Evolutionary conservation across 768 basidiomycete species (phyloP), one percentile per base, ranked within the genome.

Genomic region (Tricholoma flavovirens): DNA sequence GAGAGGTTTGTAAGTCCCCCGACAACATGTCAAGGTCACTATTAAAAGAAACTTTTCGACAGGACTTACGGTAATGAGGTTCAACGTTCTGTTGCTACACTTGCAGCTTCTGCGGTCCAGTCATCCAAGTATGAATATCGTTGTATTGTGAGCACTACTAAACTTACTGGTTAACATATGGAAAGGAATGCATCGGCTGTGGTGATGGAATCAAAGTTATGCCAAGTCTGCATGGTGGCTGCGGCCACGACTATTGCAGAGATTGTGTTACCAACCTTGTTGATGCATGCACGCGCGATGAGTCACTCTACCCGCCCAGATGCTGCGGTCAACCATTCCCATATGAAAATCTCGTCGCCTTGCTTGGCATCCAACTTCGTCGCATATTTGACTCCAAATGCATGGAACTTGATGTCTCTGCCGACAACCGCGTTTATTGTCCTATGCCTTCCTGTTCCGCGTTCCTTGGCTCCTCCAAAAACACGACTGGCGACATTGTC

Each of bases 381-480:
- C 33, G 43, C 14, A n/a, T 32, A 2, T 61, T 53, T 52, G 53
- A 59, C 17, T 19, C 15, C 5, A 64, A 64, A 40, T 56, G 56
- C 26, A 21, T 26, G 2, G 64, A 66, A 36, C 50, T 63, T 11
- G 59, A 63, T 10, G 38, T 63, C 11, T 57, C 60, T 17, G 58
- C 57, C 3, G 38, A 54, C 4, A 36, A 57, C n/a, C 57, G 61
- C 7, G 22, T 62, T 10, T 62, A 51, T 36, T 69, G 68, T 21
- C 69, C 73, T 17, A 69, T 63, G 4, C 67, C 72, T 8, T 68
- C 68, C 1, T 80, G 78, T 58, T 78, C 79, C 7, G 38, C 57
- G 0, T 81, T 80, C 62, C 64, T 81, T 4, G 77, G 72, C 2
- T 66, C 71, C 1, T 67, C 70, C 1, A 49, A 53, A 22, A 53